Conservation (phyloP, 495 filamentous ascomycete species). For the Cladorrhinum samala region DNA sequence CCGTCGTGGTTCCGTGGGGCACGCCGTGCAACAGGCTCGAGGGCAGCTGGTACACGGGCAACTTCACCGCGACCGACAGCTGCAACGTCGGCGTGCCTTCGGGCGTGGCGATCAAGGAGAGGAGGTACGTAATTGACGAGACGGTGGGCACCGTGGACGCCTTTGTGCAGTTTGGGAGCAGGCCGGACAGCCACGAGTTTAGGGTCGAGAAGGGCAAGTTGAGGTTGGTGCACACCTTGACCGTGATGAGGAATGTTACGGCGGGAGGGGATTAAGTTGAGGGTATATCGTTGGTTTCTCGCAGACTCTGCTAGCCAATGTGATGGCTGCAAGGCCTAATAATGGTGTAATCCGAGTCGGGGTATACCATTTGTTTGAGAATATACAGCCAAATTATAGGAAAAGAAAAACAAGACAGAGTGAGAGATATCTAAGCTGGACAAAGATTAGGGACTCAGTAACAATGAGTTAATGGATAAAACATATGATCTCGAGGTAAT, state of each 20-base stretch:
- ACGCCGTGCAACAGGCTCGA: slow-evolving; percentile 44
- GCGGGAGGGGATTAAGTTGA: neutral
- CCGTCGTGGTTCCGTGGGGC: slow-evolving; percentile 38
- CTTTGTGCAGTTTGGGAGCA: slow-evolving; percentile 31
- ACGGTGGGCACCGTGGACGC: slow-evolving; percentile 38
- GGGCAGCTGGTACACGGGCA: slow-evolving; percentile 39
- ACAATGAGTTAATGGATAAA: too few relatives aligned
- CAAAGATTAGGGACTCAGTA: too few relatives aligned
- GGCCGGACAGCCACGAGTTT: slow-evolving; percentile 33
- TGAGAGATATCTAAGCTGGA: too few relatives aligned
- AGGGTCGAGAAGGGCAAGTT: slow-evolving; percentile 25
- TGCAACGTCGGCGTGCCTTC: slow-evolving; percentile 36
- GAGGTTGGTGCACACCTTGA: slow-evolving; percentile 17
- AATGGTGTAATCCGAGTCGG: too few relatives aligned
- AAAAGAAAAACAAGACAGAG: too few relatives aligned
- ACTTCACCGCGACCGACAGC: slow-evolving; percentile 17
- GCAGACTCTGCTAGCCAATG: too few relatives aligned
- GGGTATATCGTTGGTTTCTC: too few relatives aligned
- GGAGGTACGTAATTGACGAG: slow-evolving; percentile 34
- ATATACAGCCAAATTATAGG: too few relatives aligned
- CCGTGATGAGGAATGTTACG: slow-evolving; percentile 2
- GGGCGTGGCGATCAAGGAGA: slow-evolving; percentile 16
- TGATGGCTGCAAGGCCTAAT: too few relatives aligned
- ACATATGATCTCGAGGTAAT: too few relatives aligned
- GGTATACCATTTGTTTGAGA: too few relatives aligned